Conservation (phyloP, 2,329 filamentous ascomycete genomes). For the Cytospora leucostoma region DNA sequence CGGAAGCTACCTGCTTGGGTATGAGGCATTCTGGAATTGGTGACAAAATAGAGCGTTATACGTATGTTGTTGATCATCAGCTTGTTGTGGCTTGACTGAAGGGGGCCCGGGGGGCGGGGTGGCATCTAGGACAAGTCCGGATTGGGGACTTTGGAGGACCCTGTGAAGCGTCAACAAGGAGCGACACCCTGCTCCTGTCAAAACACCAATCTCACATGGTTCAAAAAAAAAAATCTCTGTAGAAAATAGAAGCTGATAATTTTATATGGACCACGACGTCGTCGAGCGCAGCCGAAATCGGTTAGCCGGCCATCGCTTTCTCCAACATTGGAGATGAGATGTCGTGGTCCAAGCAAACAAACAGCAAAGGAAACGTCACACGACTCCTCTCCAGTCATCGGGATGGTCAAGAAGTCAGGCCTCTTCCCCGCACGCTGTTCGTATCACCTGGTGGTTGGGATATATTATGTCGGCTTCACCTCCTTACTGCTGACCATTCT, state of each 20-base stretch:
- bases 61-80: too few species aligned
- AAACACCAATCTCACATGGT: too few species aligned
- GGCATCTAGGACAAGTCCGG: too few species aligned
- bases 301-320: not conserved
- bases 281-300: not conserved
- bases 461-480: not conserved
- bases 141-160: too few species aligned
- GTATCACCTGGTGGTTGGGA: constrained; percentile 9
- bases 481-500: not conserved
- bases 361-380: constrained; percentile 1
- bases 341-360: not conserved
- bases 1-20: not conserved
- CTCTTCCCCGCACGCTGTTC: constrained; percentile 18
- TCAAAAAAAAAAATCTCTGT: too few species aligned
- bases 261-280: too few species aligned
- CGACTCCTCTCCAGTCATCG: not conserved
- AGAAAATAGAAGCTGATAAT: too few species aligned
- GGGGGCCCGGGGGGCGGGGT: too few species aligned
- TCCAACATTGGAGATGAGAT: constrained; percentile 9
- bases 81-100: too few species aligned
- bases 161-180: too few species aligned
- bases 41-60: not conserved
- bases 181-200: too few species aligned
- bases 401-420: constrained; percentile 4
- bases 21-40: not conserved